Conservation (phyloP, 139 green algal genomes). For the Chara braunii region DNA sequence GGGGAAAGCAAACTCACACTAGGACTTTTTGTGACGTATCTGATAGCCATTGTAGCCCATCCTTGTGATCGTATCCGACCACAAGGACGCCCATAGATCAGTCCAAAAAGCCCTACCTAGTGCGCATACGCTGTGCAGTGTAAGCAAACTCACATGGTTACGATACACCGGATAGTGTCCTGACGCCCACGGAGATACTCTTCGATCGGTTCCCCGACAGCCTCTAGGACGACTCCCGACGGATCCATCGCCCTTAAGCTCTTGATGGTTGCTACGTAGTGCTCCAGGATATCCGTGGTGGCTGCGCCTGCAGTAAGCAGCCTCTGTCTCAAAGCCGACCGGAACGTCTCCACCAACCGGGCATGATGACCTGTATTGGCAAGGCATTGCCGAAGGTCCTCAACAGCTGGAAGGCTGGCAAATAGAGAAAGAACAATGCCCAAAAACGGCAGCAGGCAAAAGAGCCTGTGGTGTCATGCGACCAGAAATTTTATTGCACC, state of each 20-base stretch:
- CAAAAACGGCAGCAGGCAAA: too few relatives aligned
- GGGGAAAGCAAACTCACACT: too few relatives aligned
- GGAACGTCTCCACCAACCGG: slow-evolving; percentile 31
- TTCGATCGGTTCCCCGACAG: slow-evolving; percentile 63
- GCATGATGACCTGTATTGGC: slow-evolving; percentile 53
- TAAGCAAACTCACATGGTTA: neutral
- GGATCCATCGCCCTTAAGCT: slow-evolving; percentile 26
- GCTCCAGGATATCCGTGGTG: slow-evolving; percentile 78
- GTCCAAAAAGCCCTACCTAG: too few relatives aligned
- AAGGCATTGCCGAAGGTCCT: slow-evolving; percentile 66
- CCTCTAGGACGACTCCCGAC: slow-evolving; percentile 64
- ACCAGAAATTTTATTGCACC: too few relatives aligned
- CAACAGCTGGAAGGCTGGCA: slow-evolving; percentile 26
- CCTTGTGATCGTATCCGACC: too few relatives aligned
- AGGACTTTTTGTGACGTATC: too few relatives aligned
- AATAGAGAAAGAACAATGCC: slow-evolving; percentile 15
- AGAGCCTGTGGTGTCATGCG: too few relatives aligned
- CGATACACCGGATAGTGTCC: neutral
- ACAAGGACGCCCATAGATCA: too few relatives aligned
- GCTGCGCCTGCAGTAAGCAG: slow-evolving; percentile 82
- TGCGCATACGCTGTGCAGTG: too few relatives aligned
- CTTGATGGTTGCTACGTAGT: slow-evolving; percentile 79
- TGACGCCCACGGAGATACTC: slow-evolving; percentile 58
- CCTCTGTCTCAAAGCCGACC: slow-evolving; percentile 40
- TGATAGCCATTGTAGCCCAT: too few relatives aligned